These are phyloP conservation scores for Platanus orientalis DNA, from an alignment of 164 flowering plant species.

Conservation along the genomic window DNA sequence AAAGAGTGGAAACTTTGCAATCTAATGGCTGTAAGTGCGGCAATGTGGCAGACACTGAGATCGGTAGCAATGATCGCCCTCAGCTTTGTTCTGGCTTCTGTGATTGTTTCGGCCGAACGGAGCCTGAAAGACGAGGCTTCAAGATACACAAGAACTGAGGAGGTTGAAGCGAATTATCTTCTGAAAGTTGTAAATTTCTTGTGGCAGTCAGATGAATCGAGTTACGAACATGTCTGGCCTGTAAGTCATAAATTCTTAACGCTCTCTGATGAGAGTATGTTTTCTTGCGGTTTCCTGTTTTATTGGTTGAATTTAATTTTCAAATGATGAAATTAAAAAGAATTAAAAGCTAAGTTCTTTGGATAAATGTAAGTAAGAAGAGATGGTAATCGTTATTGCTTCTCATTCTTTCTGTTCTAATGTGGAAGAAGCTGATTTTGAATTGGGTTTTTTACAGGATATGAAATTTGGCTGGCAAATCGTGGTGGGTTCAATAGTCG, in stretches of 20 bases:
- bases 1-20: neutral
- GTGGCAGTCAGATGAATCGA: constrained; percentile 57
- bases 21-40: constrained; percentile 42
- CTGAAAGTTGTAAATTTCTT: constrained; percentile 43
- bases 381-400: too few species aligned
- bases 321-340: too few species aligned
- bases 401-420: neutral
- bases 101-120: constrained; percentile 62
- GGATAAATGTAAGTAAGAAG: too few species aligned
- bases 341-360: too few species aligned
- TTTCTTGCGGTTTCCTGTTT: neutral
- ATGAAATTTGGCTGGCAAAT: constrained; percentile 37
- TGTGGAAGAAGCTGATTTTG: constrained; percentile 1
- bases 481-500: constrained; percentile 30
- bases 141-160: constrained; percentile 12
- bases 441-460: constrained; percentile 31
- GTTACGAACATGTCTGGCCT: constrained; percentile 95
- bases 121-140: constrained; percentile 14
- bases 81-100: constrained; percentile 45
- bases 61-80: constrained; percentile 28
- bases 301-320: neutral
- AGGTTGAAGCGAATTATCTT: constrained; percentile 24
- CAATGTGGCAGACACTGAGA: constrained; percentile 40
- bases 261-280: neutral
- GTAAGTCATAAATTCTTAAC: constrained; percentile 31